Base-by-base conservation (phyloP, 1,284 basidiomycete species). In the Stygiomarasmius scandens region DNA sequence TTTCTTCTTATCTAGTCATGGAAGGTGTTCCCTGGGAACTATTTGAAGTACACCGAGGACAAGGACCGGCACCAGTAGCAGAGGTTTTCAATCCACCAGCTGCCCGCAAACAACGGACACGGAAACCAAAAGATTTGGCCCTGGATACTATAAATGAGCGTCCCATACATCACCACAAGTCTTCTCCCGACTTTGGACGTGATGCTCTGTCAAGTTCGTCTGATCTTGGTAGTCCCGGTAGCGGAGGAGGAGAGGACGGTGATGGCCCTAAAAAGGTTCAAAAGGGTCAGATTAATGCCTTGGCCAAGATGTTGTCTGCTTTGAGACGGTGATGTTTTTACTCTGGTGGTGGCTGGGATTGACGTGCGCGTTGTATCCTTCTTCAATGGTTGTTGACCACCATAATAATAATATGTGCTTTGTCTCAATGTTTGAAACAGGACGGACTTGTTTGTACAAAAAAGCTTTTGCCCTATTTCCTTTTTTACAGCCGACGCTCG, bases 221-320 rank as follows among this genome's bases (percentile, higher is more conserved):
- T 43, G 89, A 90, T 68, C 80, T 90, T 16, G 72, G 74, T 47
- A 76, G 71, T 47, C 38, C 48, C 5, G 29, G 56, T 52, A 76
- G 74, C 56, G 80, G 63, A 60, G 73, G 70, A 49, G 76, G 74
- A 56, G 75, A 74, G 56, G 81, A 81, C 53, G 82, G 77, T 20
- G 75, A 71, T 34, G 81, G 81, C 49, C 84, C 85, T 62, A 87
- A 89, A 79, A 92, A 90, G 77, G 88, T 91, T 67, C 88, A 90
- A 77, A 91, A 86, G 72, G 88, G 87, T 55, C 90, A 92, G 78
- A 92, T 92, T 77, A 87, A 88, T 64, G 82, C 90, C 38, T 76
- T 92, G 65, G 89, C 89, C 61, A 92, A 92, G 83, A 90, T 92
- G 88, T 75, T 92, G 61, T 90, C 86, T 60, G 89, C 89, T 52